These are phyloP conservation scores for Xylaria palmicola DNA, from an alignment of 495 filamentous ascomycete species.

Conservation along the genomic window DNA sequence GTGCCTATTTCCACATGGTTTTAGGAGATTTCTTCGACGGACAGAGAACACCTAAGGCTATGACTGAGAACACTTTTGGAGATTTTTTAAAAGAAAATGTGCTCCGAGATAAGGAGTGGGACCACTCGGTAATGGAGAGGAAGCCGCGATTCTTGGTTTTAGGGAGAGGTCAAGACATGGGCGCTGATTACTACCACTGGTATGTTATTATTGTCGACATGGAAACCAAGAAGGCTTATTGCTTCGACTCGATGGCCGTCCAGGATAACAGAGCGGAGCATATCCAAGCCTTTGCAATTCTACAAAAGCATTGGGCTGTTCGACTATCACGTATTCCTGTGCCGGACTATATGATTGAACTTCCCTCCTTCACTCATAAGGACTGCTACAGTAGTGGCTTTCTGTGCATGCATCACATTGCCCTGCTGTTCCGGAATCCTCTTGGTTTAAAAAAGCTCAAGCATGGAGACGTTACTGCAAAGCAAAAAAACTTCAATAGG, in stretches of 20 bases:
- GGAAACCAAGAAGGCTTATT: background rate
- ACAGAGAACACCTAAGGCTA: background rate
- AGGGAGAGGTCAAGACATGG: background rate
- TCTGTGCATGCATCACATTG: conserved; percentile 1
- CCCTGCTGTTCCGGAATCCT: background rate
- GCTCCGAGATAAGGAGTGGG: conserved; percentile 2
- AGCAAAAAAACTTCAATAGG: background rate
- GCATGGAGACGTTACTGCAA: background rate
- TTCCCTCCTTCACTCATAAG: background rate
- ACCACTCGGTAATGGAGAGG: background rate
- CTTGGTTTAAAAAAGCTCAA: background rate
- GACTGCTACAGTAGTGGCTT: background rate
- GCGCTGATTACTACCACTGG: background rate
- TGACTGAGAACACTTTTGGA: background rate
- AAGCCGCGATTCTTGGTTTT: conserved; percentile 10
- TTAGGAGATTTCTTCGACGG: background rate
- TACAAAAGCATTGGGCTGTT: background rate
- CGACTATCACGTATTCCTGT: background rate
- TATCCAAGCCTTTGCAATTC: background rate
- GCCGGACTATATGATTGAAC: background rate
- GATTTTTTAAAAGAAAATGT: background rate
- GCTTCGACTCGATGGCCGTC: conserved; percentile 1
- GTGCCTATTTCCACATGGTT: conserved; percentile 6
- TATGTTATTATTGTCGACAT: conserved; percentile 9
- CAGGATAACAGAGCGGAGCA: background rate